Base-by-base conservation (phyloP, 2,329 filamentous ascomycete genomes). In the Fonsecaea pedrosoi region DNA sequence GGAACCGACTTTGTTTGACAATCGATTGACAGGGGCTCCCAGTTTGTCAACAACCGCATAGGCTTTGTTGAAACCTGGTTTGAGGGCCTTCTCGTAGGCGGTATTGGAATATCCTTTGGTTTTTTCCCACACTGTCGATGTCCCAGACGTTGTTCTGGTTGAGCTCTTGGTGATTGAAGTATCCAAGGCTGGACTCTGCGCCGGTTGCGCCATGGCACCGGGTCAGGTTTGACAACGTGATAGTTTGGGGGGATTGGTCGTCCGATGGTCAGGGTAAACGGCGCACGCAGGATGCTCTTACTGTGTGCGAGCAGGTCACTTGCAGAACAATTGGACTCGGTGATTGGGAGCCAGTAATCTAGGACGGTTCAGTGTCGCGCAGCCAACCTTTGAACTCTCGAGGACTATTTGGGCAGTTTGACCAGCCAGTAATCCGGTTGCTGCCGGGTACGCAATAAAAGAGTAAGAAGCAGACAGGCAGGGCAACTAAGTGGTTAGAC, bases 1-100 rank as follows among this genome's bases (percentile, higher is more conserved):
- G 35, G 85, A 85, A 65, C 92, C 92, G 42, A 96, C 83, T 78
- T 90, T 92, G 79, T 96, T 92, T 15, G 90, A 92, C 25, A 96
- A 78, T 67, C 85, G 88, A 76, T 96, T 96, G 75, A 96, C 89
- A 2, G 92, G 92, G 1, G 85, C 83, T 66, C 91, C 90, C 10
- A 90, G 82, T 75, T 90, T 90, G 78, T 91, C 89, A 58, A 88
- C 82, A 72, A 84, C 84, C 56, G 82, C 83, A 83, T 88, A 93
- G 66, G 89, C 85, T 75, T 90, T 92, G 78, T 93, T 90, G 77
- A 92, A 92, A 68, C 90, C 88, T 66, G 86, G 86, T 76, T 91
- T 89, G 80, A 82, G 62, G 5, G n/a, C 78, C 74, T 53, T 85
- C 71, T 78, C 78, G 65, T 80, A 80, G 6, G 79, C 78, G 2